Percentiles rank a stretch among this genome's conserved stretches.
These are phyloP conservation scores for Mortierella antarctica DNA, from an alignment of 192 early-diverging fungal species.

Conservation along the genomic window DNA sequence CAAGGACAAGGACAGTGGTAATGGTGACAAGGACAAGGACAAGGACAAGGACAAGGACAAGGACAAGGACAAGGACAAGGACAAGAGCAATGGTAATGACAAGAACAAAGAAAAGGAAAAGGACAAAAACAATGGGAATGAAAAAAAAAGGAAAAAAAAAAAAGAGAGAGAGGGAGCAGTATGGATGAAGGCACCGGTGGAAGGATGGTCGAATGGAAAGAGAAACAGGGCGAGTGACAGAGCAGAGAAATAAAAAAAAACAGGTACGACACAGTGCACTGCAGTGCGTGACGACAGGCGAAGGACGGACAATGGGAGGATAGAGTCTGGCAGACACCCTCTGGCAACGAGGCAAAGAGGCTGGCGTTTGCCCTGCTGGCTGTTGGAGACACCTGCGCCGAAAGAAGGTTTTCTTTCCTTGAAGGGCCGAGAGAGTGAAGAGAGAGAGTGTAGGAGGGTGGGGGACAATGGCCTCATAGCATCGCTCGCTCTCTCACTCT, in stretches of 20 bases:
- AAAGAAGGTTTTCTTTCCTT: no score
- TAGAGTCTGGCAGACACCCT: background rate
- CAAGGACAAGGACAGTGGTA: background rate
- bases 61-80: background rate
- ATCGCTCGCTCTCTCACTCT: no score
- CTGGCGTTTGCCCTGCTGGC: no score
- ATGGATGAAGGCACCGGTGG: no score
- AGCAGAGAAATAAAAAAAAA: constrained; percentile 2
- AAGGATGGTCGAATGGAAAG: background rate
- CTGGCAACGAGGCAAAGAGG: no score
- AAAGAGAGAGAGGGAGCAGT: background rate
- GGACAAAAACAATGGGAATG: no score
- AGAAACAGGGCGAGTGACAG: background rate
- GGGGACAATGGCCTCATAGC: no score
- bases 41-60: background rate
- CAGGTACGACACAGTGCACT: background rate
- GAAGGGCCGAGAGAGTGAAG: no score
- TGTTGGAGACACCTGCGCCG: no score
- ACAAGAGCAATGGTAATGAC: background rate
- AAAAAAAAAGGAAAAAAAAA: background rate
- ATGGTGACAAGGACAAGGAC: background rate
- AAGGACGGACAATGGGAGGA: background rate
- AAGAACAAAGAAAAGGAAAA: background rate
- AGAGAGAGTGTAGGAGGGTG: no score
- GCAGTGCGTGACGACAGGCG: no score